Conservation (phyloP, 1,284 basidiomycete genomes). For the Cryptococcus deneoformans region DNA sequence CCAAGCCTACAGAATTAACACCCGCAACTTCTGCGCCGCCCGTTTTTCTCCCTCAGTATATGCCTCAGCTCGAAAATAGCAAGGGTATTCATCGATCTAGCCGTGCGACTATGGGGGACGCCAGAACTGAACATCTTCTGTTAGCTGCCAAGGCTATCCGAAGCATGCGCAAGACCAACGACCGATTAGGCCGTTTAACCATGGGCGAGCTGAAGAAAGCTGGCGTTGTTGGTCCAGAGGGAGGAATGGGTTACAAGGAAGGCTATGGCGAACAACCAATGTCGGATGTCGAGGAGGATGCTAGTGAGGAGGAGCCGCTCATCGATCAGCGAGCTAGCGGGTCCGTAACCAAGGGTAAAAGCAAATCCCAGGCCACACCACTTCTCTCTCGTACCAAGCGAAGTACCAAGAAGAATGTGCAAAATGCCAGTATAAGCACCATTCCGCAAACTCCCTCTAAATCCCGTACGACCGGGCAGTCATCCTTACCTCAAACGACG, state of each 20-base stretch:
- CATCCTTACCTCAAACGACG: constrained; percentile 24
- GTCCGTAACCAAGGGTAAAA: background rate
- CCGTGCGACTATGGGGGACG: constrained; percentile 43
- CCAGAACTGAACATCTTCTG: constrained; percentile 45
- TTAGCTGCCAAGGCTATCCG: constrained; percentile 46
- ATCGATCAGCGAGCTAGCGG: background rate
- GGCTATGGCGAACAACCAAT: constrained; percentile 33
- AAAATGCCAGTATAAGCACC: constrained; percentile 13
- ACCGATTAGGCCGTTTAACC: constrained; percentile 32
- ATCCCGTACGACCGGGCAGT: constrained; percentile 15
- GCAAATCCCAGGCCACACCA: background rate
- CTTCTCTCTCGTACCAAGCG: constrained; percentile 20
- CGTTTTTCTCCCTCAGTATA: constrained; percentile 1
- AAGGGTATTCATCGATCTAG: background rate
- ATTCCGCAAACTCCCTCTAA: constrained; percentile 28
- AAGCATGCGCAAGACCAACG: constrained; percentile 27
- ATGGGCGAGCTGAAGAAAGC: constrained; percentile 37
- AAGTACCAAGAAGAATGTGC: constrained; percentile 20
- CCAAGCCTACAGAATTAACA: background rate
- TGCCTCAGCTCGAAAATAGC: background rate
- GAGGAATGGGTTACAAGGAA: constrained; percentile 43
- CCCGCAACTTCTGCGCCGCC: background rate
- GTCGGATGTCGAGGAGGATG: constrained; percentile 22
- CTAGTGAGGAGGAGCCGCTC: constrained; percentile 10
- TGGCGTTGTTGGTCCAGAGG: constrained; percentile 42